Percentiles rank a stretch among this genome's conserved stretches.
Conservation (phyloP, 2,329 filamentous ascomycete genomes). For the Trematosphaeria pertusa region DNA sequence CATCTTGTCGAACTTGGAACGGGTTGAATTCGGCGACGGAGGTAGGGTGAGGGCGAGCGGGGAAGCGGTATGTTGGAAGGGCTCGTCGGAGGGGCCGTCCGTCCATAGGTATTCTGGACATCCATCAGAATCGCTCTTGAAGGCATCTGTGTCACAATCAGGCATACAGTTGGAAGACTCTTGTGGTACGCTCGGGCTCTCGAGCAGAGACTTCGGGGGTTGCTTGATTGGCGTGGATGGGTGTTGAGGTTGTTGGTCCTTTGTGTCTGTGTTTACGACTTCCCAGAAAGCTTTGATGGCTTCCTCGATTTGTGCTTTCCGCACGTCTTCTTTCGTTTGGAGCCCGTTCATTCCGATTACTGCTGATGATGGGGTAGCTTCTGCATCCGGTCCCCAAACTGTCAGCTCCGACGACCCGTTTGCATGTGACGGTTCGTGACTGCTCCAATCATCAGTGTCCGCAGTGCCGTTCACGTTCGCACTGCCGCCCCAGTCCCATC, state of each 20-base stretch:
- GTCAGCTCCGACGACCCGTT: neutral
- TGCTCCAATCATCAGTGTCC: neutral
- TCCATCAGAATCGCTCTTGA: neutral
- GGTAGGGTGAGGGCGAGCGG: neutral
- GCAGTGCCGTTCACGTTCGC: neutral
- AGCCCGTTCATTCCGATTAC: conserved; percentile 3
- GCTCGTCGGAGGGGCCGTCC: neutral
- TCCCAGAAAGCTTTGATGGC: conserved; percentile 16
- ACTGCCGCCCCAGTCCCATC: conserved; percentile 15
- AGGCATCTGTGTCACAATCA: neutral
- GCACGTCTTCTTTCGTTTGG: neutral
- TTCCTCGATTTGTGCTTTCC: conserved; percentile 3
- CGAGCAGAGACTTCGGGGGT: neutral
- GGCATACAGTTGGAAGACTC: neutral
- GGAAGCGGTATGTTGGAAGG: neutral
- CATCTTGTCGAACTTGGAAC: conserved; percentile 9
- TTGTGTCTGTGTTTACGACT: conserved; percentile 9
- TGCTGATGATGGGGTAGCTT: neutral
- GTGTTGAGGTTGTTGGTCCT: neutral
- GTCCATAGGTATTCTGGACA: neutral
- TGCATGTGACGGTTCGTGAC: neutral
- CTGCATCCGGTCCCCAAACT: conserved; percentile 9
- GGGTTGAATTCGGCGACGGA: conserved; percentile 1
- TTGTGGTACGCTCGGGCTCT: neutral
- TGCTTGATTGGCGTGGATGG: neutral